Evolutionary conservation across 176 grass and related monocot species (phyloP).

Genomic region (Triticum monococcum): DNA sequence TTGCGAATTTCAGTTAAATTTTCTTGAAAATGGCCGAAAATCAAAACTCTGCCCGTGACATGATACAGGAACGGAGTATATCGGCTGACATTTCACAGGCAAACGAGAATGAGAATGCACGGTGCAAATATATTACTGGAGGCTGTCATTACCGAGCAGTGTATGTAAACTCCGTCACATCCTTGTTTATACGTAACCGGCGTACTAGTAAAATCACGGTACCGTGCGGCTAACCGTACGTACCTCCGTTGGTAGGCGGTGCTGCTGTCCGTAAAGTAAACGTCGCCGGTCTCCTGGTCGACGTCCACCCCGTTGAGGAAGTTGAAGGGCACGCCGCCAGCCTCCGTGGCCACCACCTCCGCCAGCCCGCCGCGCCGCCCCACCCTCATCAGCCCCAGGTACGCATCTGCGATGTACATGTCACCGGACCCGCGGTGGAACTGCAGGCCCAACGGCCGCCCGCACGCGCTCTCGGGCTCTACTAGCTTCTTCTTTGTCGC

Average conservation of each 20-base stretch:
- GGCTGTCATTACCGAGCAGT: too few species aligned
- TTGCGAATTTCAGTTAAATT: too few species aligned
- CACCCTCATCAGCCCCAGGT: constrained; percentile 68
- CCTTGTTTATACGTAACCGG: too few species aligned
- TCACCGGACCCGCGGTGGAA: constrained; percentile 61
- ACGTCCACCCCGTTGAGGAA: constrained; percentile 84
- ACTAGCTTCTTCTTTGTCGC: constrained; percentile 18
- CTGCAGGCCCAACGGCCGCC: constrained; percentile 76
- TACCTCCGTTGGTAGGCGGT: constrained; percentile 52
- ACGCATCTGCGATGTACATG: constrained; percentile 87
- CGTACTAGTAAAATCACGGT: too few species aligned
- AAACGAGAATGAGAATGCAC: too few species aligned
- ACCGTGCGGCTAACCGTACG: too few species aligned
- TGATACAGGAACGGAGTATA: too few species aligned
- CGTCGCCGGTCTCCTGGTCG: constrained; percentile 70
- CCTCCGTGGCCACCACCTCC: constrained; percentile 42
- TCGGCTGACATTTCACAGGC: too few species aligned
- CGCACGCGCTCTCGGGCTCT: constrained; percentile 68
- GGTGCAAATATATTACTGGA: too few species aligned
- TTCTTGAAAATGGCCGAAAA: too few species aligned
- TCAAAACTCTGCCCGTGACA: too few species aligned
- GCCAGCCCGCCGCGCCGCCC: constrained; percentile 51
- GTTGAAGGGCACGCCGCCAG: constrained; percentile 64
- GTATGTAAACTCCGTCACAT: too few species aligned
- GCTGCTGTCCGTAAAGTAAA: constrained; percentile 95